These are phyloP conservation scores for Aspergillus cristatus DNA, from an alignment of 495 filamentous ascomycete genomes.

Conservation along the genomic window DNA sequence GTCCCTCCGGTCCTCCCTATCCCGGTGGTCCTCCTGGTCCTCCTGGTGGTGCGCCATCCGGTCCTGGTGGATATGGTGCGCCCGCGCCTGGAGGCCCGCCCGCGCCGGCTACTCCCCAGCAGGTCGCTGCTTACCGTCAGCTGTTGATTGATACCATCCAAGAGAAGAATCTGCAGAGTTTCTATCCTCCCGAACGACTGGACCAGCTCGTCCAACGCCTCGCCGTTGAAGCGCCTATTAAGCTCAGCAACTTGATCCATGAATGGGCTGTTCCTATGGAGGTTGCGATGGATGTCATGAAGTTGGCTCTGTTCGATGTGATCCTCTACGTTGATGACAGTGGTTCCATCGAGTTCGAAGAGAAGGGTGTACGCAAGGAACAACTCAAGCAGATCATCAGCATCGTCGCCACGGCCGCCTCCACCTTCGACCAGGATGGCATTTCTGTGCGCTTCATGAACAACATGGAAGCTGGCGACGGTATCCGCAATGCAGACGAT, in stretches of 20 bases:
- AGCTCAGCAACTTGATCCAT: constrained; percentile 42
- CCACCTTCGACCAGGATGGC: constrained; percentile 62
- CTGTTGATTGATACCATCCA: constrained; percentile 44
- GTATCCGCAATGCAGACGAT: constrained; percentile 48
- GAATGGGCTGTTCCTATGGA: constrained; percentile 51
- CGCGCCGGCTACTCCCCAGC: constrained; percentile 34
- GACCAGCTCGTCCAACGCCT: constrained; percentile 29
- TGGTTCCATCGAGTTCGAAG: constrained; percentile 61
- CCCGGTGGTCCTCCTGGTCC: constrained; percentile 24
- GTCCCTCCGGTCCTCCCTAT: constrained; percentile 1
- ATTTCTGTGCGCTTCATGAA: constrained; percentile 70
- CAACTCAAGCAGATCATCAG: constrained; percentile 56
- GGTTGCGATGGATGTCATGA: constrained; percentile 58
- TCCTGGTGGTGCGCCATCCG: constrained; percentile 19
- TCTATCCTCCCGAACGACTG: constrained; percentile 43
- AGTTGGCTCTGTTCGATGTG: constrained; percentile 57
- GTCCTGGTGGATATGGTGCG: constrained; percentile 14
- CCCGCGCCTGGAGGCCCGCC: constrained; percentile 18
- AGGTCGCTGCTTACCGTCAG: constrained; percentile 43
- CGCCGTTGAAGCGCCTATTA: constrained; percentile 32
- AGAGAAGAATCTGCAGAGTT: constrained; percentile 47
- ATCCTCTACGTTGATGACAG: constrained; percentile 65
- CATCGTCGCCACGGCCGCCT: constrained; percentile 53
- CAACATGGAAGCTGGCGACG: constrained; percentile 36
- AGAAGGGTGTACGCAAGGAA: constrained; percentile 55